Base-by-base conservation (phyloP, 1,284 basidiomycete genomes). In the Marasmius fiardii region DNA sequence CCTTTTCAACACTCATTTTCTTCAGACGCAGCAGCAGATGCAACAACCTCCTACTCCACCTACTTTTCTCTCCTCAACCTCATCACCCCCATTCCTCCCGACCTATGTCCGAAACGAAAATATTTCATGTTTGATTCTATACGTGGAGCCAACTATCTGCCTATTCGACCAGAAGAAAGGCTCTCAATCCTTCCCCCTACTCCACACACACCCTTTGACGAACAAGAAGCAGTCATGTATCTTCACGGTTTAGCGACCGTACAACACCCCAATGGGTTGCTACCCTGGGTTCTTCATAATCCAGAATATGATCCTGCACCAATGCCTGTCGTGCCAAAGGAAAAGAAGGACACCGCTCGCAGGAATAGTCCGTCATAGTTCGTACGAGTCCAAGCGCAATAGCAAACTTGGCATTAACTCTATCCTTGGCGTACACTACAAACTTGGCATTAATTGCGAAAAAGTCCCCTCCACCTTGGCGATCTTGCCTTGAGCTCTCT, bases 21-120 rank as follows among this genome's bases (percentile, higher is more conserved):
- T 14, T 55, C 56, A 91, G 88, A 91, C 68, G 89, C 88, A 6
- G 81, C 80, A 31, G 88, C 88, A 62, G 89, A 91, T 60, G 83
- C 83, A 1, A 80, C 85, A 63, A 77, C 85, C 2, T 84, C 80
- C 10, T 78, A 79, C 58, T 60, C 68, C 0, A 60, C 89, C 23
- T 85, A 81, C 65, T 67, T 63, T 41, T 72, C 65, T 33, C 70
- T 89, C 8, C 58, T 68, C 8, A 57, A 58, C 5, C 52, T 51
- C n/a, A 45, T 52, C 20, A 26, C 28, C n/a, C 44, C 52, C 20
- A 24, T 60, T 12, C 51, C 53, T 20, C 20, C 43, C 1, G 33
- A 47, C 20, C 35, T 34, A 18, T 75, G 83, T 74, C 68, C 83
- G 0, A 68, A 74, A 34, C 57, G 69, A 20, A 64, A 65, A 3